Conservation (phyloP, 192 early-diverging fungal genomes). For the Coemansia sp. region DNA sequence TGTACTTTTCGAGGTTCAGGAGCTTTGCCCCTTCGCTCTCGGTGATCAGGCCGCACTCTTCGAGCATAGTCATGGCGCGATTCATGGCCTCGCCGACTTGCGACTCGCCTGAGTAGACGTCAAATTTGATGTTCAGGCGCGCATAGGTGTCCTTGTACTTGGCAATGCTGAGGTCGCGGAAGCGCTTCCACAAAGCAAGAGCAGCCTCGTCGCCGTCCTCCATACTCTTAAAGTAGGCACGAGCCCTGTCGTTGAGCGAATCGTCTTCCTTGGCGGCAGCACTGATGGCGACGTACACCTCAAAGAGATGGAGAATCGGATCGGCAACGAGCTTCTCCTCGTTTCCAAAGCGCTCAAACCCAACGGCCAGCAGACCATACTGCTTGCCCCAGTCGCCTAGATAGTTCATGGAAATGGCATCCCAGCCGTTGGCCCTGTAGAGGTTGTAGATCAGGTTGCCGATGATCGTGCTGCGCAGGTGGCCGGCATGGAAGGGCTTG, state of each 20-base stretch:
- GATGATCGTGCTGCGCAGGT: conserved; percentile 96
- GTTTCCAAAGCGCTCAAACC: conserved; percentile 75
- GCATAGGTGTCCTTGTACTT: conserved; percentile 91
- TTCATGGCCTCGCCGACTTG: conserved; percentile 77
- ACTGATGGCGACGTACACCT: conserved; percentile 91
- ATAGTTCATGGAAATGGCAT: conserved; percentile 94
- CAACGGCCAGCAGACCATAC: conserved; percentile 92
- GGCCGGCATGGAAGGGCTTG: conserved; percentile 97
- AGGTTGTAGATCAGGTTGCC: conserved; percentile 88
- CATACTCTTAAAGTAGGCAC: conserved; percentile 91
- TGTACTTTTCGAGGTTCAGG: conserved; percentile 78
- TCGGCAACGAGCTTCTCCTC: conserved; percentile 76
- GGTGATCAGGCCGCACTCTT: conserved; percentile 64
- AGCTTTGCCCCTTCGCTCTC: conserved; percentile 82
- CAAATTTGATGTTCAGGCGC: conserved; percentile 89
- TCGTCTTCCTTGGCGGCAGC: conserved; percentile 65
- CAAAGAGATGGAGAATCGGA: conserved; percentile 88
- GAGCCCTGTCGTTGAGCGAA: conserved; percentile 76
- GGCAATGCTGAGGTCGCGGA: conserved; percentile 85
- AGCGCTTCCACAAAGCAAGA: conserved; percentile 79
- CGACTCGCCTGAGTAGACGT: conserved; percentile 94
- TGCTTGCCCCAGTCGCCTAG: conserved; percentile 99
- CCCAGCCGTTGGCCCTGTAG: conserved; percentile 81
- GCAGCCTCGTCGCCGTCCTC: conserved; percentile 86
- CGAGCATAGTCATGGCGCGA: conserved; percentile 68